phyloP scores from a whole-genome alignment of 1,139 yeast genomes.

The Candida sp. region DNA sequence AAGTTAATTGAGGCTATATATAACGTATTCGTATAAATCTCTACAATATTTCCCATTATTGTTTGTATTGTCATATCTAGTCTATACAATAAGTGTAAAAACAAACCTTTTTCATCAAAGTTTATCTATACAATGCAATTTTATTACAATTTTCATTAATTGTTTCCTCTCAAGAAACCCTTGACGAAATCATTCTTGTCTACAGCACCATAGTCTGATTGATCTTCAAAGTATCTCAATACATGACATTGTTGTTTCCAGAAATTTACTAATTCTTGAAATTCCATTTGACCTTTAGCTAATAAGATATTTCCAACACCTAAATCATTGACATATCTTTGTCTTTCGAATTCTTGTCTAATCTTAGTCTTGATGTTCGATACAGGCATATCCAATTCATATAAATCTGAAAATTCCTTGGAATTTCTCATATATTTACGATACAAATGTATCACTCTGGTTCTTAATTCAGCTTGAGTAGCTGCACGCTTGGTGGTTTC shows the following conservation, averaged over 20 bases:
- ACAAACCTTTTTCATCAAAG: not conserved
- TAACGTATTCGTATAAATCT: not conserved
- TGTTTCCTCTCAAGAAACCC: conserved; percentile 67
- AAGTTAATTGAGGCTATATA: not conserved
- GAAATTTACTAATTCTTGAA: conserved; percentile 82
- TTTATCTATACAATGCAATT: conserved; percentile 2
- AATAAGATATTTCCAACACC: conserved; percentile 65
- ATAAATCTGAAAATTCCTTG: conserved; percentile 60
- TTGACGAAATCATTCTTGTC: conserved; percentile 59
- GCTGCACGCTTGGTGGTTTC: conserved; percentile 73
- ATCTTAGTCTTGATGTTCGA: conserved; percentile 77
- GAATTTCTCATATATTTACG: conserved; percentile 68
- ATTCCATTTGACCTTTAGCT: conserved; percentile 89
- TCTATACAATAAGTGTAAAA: not conserved
- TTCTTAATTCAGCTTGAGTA: conserved; percentile 58
- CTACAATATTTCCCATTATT: not conserved
- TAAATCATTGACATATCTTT: conserved; percentile 67
- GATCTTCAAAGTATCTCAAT: conserved; percentile 74
- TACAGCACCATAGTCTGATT: conserved; percentile 46
- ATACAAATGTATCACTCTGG: conserved; percentile 67
- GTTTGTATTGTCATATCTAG: not conserved
- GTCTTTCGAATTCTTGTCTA: conserved; percentile 87
- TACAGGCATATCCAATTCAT: conserved; percentile 83
- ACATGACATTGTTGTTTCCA: conserved; percentile 93
- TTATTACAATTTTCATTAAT: not conserved